Evolutionary conservation across 164 flowering plant species (phyloP).

Genomic region (Buxus sempervirens): DNA sequence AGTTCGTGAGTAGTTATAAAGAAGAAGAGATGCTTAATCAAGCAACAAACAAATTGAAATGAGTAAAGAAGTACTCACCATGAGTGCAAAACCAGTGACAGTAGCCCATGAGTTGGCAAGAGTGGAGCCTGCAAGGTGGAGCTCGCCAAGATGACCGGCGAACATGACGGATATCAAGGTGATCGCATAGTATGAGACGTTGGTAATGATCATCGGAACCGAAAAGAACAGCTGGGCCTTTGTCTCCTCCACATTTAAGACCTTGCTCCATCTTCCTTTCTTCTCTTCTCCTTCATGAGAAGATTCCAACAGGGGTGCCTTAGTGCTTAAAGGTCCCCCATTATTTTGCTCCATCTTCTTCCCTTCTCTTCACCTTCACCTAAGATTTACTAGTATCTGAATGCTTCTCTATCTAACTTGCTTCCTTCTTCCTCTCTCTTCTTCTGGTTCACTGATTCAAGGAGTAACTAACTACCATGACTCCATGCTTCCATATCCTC

Average conservation of each 20-base stretch:
- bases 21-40: too few species aligned
- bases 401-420: too few species aligned
- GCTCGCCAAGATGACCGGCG: conserved; percentile 72
- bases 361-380: neutral
- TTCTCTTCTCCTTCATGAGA: neutral
- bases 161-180: conserved; percentile 71
- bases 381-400: too few species aligned
- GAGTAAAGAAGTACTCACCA: conserved; percentile 27
- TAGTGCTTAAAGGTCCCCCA: neutral
- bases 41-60: neutral
- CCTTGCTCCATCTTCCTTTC: conserved; percentile 26
- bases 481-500: too few species aligned
- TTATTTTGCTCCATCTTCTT: conserved; percentile 5
- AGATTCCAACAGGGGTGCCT: conserved; percentile 9
- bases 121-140: conserved; percentile 68
- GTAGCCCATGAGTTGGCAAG: conserved; percentile 89
- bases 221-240: conserved; percentile 53
- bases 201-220: conserved; percentile 65
- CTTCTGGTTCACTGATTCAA: neutral
- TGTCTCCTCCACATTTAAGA: conserved; percentile 53
- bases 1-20: too few species aligned
- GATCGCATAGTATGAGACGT: conserved; percentile 50
- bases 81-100: conserved; percentile 69
- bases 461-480: too few species aligned
- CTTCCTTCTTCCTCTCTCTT: neutral